Evolutionary conservation across 345 rosid species (phyloP).

Genomic region (Anastatica hierochuntica): DNA sequence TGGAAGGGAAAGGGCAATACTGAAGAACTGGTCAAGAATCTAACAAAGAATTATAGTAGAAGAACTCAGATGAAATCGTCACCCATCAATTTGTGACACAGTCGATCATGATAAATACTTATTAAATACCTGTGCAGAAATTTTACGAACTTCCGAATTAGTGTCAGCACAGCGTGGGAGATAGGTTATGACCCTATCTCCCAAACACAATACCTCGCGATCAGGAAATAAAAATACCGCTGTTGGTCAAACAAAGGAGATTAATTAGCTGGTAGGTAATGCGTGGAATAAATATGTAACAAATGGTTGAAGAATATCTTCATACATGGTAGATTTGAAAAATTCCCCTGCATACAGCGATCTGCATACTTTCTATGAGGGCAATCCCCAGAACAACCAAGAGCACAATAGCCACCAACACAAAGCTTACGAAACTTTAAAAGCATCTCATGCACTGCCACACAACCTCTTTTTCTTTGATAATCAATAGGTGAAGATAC

Average conservation of each 20-base stretch:
- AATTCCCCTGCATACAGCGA: conserved; percentile 51
- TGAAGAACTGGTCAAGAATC: conserved; percentile 93
- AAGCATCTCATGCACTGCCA: conserved; percentile 81
- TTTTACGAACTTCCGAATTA: conserved; percentile 81
- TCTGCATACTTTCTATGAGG: conserved; percentile 71
- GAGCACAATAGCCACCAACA: conserved; percentile 71
- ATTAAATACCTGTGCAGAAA: conserved; percentile 76
- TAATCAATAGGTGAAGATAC: conserved; percentile 71
- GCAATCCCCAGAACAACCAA: conserved; percentile 90
- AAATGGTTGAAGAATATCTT: conserved; percentile 6
- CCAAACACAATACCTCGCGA: conserved; percentile 85
- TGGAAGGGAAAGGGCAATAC: conserved; percentile 88
- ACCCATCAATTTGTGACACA: conserved; percentile 4
- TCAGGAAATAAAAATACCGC: conserved; percentile 88
- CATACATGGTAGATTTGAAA: conserved; percentile 80
- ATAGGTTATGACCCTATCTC: conserved; percentile 82
- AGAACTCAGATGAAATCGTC: conserved; percentile 1
- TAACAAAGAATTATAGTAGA: conserved; percentile 21
- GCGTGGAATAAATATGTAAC: not conserved
- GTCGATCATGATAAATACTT: not conserved
- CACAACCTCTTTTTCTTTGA: conserved; percentile 90
- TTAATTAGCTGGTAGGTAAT: conserved; percentile 6
- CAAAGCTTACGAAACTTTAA: conserved; percentile 83
- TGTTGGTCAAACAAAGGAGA: conserved; percentile 28
- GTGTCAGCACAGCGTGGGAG: conserved; percentile 98